These are phyloP conservation scores for Aspergillus hiratsukae DNA, from an alignment of 2,329 filamentous ascomycete genomes.

Conservation along the genomic window DNA sequence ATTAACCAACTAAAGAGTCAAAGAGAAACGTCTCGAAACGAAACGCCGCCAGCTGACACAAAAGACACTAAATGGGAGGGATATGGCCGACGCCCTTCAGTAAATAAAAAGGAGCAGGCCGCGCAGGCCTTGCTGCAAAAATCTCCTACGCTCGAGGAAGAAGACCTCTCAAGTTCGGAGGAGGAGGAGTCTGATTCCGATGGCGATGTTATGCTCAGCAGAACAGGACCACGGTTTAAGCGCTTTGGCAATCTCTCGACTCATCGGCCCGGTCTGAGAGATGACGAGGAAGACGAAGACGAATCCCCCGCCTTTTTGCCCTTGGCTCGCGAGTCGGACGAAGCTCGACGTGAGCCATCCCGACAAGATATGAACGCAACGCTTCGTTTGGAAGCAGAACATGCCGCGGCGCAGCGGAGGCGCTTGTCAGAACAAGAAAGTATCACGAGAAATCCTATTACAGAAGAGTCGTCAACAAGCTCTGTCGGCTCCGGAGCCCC, in stretches of 20 bases:
- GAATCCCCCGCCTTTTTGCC: constrained; percentile 46
- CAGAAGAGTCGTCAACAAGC: constrained; percentile 31
- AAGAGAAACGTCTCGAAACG: constrained; percentile 22
- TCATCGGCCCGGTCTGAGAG: constrained; percentile 28
- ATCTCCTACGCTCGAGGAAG: constrained; percentile 32
- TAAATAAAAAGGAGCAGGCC: constrained; percentile 22
- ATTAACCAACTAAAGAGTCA: constrained; percentile 23
- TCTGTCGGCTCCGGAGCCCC: constrained; percentile 36
- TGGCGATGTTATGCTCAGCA: constrained; percentile 18
- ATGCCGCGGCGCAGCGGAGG: constrained; percentile 23
- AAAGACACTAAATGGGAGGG: constrained; percentile 23
- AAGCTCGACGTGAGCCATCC: constrained; percentile 16
- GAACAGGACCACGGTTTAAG: constrained; percentile 27
- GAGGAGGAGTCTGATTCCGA: constrained; percentile 30
- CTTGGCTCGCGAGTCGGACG: constrained; percentile 23
- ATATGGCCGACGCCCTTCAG: constrained; percentile 19
- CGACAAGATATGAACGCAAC: constrained; percentile 39
- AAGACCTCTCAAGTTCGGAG: constrained; percentile 29
- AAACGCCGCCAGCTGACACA: constrained; percentile 19
- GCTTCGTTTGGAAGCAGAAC: constrained; percentile 33
- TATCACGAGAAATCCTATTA: constrained; percentile 14
- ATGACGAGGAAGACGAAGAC: constrained; percentile 42
- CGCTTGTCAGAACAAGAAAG: constrained; percentile 23
- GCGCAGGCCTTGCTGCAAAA: constrained; percentile 18
- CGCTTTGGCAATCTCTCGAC: constrained; percentile 39